A percentile compares a stretch with the other conserved stretches of the same genome.
Evolutionary conservation across 768 basidiomycete species (phyloP).

Genomic region (Auricularia sp.): DNA sequence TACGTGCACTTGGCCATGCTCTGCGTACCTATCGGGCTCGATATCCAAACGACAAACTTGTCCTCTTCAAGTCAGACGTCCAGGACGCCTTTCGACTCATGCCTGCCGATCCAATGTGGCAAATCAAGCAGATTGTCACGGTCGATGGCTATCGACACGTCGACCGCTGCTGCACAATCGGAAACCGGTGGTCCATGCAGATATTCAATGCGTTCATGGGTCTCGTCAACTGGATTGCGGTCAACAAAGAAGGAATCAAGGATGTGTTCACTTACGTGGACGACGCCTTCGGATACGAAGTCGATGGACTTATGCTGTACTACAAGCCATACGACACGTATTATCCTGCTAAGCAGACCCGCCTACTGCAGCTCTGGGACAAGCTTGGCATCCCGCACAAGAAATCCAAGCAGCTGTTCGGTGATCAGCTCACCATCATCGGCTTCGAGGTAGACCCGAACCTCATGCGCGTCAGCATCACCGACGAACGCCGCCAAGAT

Average conservation of each 20-base stretch:
- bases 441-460: constrained; percentile 29
- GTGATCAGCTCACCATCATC: constrained; percentile 23
- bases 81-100: constrained; percentile 25
- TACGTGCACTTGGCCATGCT: constrained; percentile 21
- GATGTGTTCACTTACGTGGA: constrained; percentile 25
- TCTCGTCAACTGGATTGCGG: constrained; percentile 29
- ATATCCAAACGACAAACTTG: background rate
- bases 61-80: constrained; percentile 29
- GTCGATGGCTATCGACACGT: constrained; percentile 20
- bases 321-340: constrained; percentile 22
- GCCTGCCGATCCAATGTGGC: constrained; percentile 31
- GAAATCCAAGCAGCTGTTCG: constrained; percentile 29
- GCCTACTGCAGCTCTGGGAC: constrained; percentile 31
- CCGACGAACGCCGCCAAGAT: constrained; percentile 6
- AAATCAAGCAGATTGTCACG: constrained; percentile 29
- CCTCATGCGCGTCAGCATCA: constrained; percentile 21
- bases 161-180: constrained; percentile 26
- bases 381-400: constrained; percentile 29
- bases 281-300: constrained; percentile 21
- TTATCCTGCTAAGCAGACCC: constrained; percentile 23
- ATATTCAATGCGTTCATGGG: constrained; percentile 24
- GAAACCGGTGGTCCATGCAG: constrained; percentile 15
- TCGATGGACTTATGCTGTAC: constrained; percentile 10
- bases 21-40: constrained; percentile 2
- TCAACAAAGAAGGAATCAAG: constrained; percentile 9